Base-by-base conservation (phyloP, 805 yeast species). In the Brettanomyces anomalus region DNA sequence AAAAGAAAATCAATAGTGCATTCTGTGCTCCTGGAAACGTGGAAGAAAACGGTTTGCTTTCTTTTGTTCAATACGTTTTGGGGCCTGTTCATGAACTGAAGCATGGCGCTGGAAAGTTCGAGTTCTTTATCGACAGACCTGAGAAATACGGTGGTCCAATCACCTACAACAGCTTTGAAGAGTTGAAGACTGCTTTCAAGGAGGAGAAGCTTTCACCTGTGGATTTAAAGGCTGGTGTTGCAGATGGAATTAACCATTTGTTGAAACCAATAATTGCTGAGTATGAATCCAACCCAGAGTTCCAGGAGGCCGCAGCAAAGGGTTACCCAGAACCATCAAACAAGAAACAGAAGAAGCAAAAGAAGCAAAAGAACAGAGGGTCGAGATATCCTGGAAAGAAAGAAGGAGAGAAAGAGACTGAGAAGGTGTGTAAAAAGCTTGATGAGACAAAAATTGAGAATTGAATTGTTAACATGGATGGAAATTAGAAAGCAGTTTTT, bases 71-170 rank as follows among this genome's bases (percentile, higher is more conserved):
- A 64, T 79, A 72, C 56, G 96, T 90, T 40, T 64, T 90, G 39
- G 79, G 79, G 48, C 98, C 98, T 51, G 81, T 89, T 50, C 81
- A 85, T 57, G 89, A 80, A 62, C 72, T 90, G 57, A 79, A 82
- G 62, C 50, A 70, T 31, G 84, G 75, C 30, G 68, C 70, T 32
- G 77, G 73, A 17, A 62, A 64, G 37, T 84, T 87, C 52, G 67
- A 71, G 41, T 86, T 93, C 66, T 69, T 64, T 61, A 78, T 93
- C 53, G 78, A 83, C 56, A 83, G 98, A 67, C 97, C 97, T 39
- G 99, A 93, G 63, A 81, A 93, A 66, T 93, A 86, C 62, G 98
- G 99, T 53, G 99, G 99, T 41, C 82, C 95, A 52, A 71, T 93
- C 45, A 70, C 81, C 39, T 93, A 77, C 74, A 59, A 58, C 35